These are phyloP conservation scores for Mortierella sp. DNA, from an alignment of 371 early-diverging fungal species.

Conservation along the genomic window DNA sequence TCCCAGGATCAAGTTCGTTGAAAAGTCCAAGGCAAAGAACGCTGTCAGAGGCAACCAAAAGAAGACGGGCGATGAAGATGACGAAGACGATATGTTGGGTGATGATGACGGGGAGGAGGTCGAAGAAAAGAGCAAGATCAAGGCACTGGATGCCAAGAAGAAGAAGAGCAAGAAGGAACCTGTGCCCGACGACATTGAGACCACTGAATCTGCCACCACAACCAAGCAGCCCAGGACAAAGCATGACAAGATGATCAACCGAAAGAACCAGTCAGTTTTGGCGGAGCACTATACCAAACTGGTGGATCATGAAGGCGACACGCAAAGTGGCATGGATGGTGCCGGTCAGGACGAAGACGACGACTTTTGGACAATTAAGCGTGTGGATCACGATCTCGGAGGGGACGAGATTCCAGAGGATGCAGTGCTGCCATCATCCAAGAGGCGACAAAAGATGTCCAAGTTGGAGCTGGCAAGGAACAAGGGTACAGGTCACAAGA, in stretches of 20 bases:
- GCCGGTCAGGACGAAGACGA: constrained; percentile 64
- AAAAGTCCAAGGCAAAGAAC: constrained; percentile 67
- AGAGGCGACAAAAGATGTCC: constrained; percentile 61
- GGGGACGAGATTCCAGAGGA: constrained; percentile 37
- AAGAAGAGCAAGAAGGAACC: constrained; percentile 56
- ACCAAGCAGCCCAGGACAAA: constrained; percentile 71
- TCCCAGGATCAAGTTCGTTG: constrained; percentile 92
- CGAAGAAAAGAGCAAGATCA: constrained; percentile 52
- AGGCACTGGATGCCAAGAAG: constrained; percentile 44
- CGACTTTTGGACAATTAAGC: constrained; percentile 85
- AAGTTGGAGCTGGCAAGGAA: constrained; percentile 82
- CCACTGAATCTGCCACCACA: constrained; percentile 13
- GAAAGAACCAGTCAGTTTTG: constrained; percentile 91
- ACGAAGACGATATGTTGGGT: constrained; percentile 10
- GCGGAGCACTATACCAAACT: constrained; percentile 91
- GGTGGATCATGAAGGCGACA: constrained; percentile 71
- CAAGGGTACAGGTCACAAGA: constrained; percentile 77
- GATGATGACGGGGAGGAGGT: constrained; percentile 52
- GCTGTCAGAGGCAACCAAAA: constrained; percentile 61
- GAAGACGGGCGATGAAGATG: constrained; percentile 48
- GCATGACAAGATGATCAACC: constrained; percentile 90
- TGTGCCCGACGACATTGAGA: constrained; percentile 44
- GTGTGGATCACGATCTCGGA: constrained; percentile 77
- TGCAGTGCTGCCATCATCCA: constrained; percentile 28
- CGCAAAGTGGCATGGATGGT: constrained; percentile 13